These are phyloP conservation scores for Cornus kousa DNA, from an alignment of 148 eudicot genomes.

Conservation along the genomic window DNA sequence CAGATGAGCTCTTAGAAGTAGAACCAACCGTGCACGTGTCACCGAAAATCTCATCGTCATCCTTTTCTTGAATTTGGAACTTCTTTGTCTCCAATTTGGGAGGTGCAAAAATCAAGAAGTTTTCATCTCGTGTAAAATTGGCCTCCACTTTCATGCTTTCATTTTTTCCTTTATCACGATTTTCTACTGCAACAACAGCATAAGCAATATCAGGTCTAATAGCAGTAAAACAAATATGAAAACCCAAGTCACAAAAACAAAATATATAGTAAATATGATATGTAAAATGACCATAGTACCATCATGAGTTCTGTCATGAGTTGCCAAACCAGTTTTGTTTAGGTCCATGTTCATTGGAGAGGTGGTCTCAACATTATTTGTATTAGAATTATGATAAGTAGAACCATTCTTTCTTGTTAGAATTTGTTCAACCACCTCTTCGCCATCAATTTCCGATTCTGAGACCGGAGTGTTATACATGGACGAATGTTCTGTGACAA, in stretches of 20 bases:
- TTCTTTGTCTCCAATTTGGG: slow-evolving; percentile 42
- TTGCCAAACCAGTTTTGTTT: slow-evolving; percentile 11
- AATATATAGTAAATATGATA: not conserved
- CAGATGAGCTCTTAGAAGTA: slow-evolving; percentile 87
- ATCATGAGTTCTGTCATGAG: slow-evolving; percentile 22
- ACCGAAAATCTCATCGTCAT: slow-evolving; percentile 51
- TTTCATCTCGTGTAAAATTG: slow-evolving; percentile 38
- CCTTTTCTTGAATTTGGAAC: slow-evolving; percentile 30
- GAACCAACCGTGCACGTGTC: slow-evolving; percentile 80
- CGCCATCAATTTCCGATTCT: slow-evolving; percentile 21
- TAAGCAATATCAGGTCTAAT: not conserved
- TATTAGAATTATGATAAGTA: slow-evolving; percentile 8
- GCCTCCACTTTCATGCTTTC: slow-evolving; percentile 8
- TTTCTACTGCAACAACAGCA: slow-evolving; percentile 13
- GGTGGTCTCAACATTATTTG: slow-evolving; percentile 15
- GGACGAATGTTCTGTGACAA: slow-evolving; percentile 9
- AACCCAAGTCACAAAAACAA: no score
- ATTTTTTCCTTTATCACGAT: not conserved
- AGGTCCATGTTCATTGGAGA: slow-evolving; percentile 3
- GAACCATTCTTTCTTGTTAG: slow-evolving; percentile 18
- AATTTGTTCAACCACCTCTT: slow-evolving; percentile 35
- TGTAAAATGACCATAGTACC: slow-evolving; percentile 6
- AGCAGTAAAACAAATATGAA: no score
- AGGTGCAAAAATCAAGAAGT: slow-evolving; percentile 41
- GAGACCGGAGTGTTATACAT: slow-evolving; percentile 27